Conservation (phyloP, 108 stramenopile genomes). For the Nannochloropsis granulata region DNA sequence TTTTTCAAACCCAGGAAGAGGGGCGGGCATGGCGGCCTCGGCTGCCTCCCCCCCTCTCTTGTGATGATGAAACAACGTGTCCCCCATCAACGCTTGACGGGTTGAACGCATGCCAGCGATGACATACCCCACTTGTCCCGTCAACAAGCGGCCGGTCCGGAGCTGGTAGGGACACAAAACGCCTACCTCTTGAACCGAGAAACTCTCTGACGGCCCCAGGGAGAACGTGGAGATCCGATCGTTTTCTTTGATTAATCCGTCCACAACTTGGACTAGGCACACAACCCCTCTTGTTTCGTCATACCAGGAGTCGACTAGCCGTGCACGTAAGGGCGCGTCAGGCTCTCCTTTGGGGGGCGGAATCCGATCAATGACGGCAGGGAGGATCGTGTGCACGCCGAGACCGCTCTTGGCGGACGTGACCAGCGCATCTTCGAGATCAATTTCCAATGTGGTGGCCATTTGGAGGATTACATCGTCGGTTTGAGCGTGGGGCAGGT, state of each 20-base stretch:
- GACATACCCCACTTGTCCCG: conserved; percentile 64
- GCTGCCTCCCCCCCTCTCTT: not conserved
- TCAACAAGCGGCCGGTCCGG: conserved; percentile 31
- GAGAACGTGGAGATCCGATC: conserved; percentile 12
- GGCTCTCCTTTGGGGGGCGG: conserved; percentile 52
- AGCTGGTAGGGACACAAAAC: conserved; percentile 54
- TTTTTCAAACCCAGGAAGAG: not conserved
- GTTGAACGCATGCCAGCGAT: conserved; percentile 73
- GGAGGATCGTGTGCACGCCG: conserved; percentile 76
- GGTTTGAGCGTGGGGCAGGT: conserved; percentile 82
- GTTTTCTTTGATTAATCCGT: conserved; percentile 52
- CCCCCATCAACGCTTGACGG: conserved; percentile 69
- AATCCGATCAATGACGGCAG: conserved; percentile 58
- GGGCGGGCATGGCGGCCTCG: not conserved
- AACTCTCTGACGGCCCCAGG: conserved; percentile 12
- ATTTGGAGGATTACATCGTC: conserved; percentile 73
- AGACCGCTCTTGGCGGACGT: conserved; percentile 78
- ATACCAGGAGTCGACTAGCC: conserved; percentile 74
- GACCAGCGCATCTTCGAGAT: conserved; percentile 67
- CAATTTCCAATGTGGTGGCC: conserved; percentile 67
- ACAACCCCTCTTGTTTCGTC: conserved; percentile 62
- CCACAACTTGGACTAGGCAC: conserved; percentile 70
- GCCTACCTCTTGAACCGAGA: conserved; percentile 84
- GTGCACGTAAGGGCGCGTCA: conserved; percentile 37
- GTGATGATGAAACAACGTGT: conserved; percentile 41